Conservation (phyloP, 108 stramenopile species). For the Thalassiosira profunda region DNA sequence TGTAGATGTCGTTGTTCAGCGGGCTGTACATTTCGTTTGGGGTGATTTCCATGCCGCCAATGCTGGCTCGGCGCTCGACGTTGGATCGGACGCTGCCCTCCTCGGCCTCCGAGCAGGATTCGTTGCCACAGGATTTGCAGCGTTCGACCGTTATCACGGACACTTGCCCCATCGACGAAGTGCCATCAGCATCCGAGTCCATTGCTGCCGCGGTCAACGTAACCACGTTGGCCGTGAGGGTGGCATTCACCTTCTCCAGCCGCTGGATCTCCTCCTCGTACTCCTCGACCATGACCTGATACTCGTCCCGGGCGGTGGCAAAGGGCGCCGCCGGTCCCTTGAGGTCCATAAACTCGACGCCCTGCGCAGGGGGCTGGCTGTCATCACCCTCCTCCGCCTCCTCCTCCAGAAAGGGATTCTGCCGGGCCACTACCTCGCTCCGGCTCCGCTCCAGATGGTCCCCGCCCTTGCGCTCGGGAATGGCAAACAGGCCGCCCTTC, state of each 20-base stretch:
- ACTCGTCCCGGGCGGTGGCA: constrained; percentile 3
- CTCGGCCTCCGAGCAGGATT: neutral
- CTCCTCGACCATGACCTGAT: constrained; percentile 14
- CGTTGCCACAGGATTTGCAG: neutral
- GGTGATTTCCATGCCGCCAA: constrained; percentile 9
- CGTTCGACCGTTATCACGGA: too few species aligned
- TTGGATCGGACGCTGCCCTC: neutral
- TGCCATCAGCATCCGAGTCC: too few species aligned
- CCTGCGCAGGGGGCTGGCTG: too few species aligned
- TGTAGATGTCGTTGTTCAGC: constrained; percentile 1
- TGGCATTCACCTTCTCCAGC: constrained; percentile 31
- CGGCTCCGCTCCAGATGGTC: too few species aligned
- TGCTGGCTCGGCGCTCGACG: too few species aligned
- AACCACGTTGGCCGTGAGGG: constrained; percentile 17
- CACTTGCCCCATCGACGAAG: too few species aligned
- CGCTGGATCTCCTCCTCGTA: constrained; percentile 19
- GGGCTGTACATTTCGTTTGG: constrained; percentile 9
- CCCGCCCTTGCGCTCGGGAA: too few species aligned
- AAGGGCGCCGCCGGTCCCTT: neutral
- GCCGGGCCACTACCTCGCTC: too few species aligned
- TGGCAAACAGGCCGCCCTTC: too few species aligned
- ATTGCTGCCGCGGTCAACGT: constrained; percentile 10
- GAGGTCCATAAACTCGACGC: constrained; percentile 1
- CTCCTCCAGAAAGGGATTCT: too few species aligned
- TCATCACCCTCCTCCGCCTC: too few species aligned